A percentile compares a stretch with the other conserved stretches of the same genome.
phyloP scores from a whole-genome alignment of 768 basidiomycete genomes.

The Strobilomyces dryophilus region DNA sequence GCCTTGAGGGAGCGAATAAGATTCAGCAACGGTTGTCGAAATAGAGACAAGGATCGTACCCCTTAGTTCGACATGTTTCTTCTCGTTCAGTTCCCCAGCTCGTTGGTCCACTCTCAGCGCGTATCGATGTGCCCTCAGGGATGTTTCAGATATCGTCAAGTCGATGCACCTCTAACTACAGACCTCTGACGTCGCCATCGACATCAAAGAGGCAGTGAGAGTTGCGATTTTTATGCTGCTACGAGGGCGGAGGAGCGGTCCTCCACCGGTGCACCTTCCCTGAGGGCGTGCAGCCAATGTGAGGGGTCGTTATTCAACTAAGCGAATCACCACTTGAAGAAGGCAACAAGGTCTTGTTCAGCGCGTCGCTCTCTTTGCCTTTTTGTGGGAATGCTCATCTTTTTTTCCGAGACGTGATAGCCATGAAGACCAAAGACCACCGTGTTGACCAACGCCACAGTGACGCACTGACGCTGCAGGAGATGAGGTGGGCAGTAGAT shows the following conservation, averaged over 20 bases:
- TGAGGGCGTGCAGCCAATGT: constrained; percentile 42
- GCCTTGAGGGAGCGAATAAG: too few species aligned
- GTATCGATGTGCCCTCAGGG: neutral
- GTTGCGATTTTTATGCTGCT: constrained; percentile 67
- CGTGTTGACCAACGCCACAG: constrained; percentile 79
- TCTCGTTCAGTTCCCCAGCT: too few species aligned
- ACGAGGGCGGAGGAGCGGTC: constrained; percentile 86
- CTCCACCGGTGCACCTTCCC: constrained; percentile 48
- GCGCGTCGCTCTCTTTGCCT: too few species aligned
- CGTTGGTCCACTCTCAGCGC: constrained; percentile 31
- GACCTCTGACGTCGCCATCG: constrained; percentile 28
- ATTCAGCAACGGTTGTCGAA: too few species aligned
- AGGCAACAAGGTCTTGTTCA: constrained; percentile 83
- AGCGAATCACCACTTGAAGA: too few species aligned
- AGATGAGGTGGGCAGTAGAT: constrained; percentile 87
- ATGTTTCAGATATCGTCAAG: constrained; percentile 80
- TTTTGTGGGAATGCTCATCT: neutral
- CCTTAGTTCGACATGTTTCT: too few species aligned
- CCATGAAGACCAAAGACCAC: constrained; percentile 84
- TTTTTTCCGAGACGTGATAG: constrained; percentile 35
- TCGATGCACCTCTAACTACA: constrained; percentile 61
- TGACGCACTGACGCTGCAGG: too few species aligned
- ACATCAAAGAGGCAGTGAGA: constrained; percentile 31
- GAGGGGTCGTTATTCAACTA: too few species aligned
- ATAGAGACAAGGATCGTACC: too few species aligned